A percentile compares a stretch with the other conserved stretches of the same genome.
Conservation (phyloP, 441 rosid species). For the Corymbia calophylla region DNA sequence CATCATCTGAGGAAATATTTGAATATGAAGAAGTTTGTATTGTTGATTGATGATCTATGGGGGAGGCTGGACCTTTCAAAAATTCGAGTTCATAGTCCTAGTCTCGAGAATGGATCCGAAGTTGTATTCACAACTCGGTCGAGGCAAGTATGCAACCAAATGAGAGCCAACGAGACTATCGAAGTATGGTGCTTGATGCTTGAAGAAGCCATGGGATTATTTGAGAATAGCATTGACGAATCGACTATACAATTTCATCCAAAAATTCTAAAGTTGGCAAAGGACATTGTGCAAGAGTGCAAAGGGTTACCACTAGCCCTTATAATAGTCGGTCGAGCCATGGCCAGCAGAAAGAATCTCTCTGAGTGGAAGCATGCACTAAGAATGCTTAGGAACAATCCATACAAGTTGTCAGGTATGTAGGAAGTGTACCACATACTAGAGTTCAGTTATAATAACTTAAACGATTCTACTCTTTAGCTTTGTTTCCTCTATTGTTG, state of each 20-base stretch:
- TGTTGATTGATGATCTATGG: not conserved
- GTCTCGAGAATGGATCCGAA: not conserved
- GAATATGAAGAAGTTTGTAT: not conserved
- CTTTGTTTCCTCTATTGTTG: not conserved
- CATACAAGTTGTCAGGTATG: not conserved
- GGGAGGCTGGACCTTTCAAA: not conserved
- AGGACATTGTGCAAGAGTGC: not conserved
- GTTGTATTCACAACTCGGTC: not conserved
- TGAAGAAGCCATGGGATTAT: not conserved
- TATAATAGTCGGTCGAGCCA: not conserved
- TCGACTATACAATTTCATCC: not conserved
- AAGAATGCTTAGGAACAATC: not conserved
- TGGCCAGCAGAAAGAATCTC: not conserved
- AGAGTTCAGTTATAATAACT: not conserved
- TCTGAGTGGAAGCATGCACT: not conserved
- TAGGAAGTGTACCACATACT: not conserved
- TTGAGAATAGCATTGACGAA: not conserved
- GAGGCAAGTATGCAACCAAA: not conserved
- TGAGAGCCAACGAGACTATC: not conserved
- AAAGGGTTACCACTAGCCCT: not conserved
- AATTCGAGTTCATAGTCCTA: not conserved
- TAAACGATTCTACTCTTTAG: not conserved
- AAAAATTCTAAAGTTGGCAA: not conserved
- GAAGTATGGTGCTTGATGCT: not conserved
- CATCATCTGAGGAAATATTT: not conserved